phyloP scores from a whole-genome alignment of 2,329 filamentous ascomycete genomes.

The Alternaria triticimaculans region DNA sequence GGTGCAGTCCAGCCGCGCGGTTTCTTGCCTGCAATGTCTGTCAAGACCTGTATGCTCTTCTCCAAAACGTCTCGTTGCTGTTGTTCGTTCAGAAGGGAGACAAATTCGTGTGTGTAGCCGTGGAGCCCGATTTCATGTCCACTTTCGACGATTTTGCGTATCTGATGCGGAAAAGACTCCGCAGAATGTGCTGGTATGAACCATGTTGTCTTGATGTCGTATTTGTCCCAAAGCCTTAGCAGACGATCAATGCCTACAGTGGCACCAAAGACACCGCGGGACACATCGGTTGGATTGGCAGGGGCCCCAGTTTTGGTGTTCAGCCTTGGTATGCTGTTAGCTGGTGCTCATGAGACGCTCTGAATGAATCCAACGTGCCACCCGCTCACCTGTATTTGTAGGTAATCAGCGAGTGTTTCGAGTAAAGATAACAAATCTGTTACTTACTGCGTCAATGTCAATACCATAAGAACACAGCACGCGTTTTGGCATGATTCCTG shows the following conservation, averaged over 20 bases:
- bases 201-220: constrained; percentile 53
- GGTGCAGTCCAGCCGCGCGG: constrained; percentile 55
- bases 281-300: constrained; percentile 50
- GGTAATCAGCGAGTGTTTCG: background rate
- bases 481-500: constrained; percentile 41
- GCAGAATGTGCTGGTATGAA: constrained; percentile 54
- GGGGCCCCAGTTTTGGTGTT: constrained; percentile 49
- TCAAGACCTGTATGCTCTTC: constrained; percentile 50
- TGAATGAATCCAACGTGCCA: constrained; percentile 28
- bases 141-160: constrained; percentile 53
- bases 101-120: constrained; percentile 52
- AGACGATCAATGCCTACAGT: constrained; percentile 51
- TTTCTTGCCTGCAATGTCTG: constrained; percentile 48
- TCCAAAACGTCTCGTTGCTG: constrained; percentile 50
- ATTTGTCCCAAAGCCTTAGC: constrained; percentile 51
- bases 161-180: constrained; percentile 57
- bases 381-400: constrained; percentile 17
- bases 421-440: background rate
- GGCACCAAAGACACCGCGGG: constrained; percentile 50
- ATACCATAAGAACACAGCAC: constrained; percentile 52
- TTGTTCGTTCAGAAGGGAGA: constrained; percentile 49
- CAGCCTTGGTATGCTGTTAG: constrained; percentile 35
- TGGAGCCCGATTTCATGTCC: constrained; percentile 54
- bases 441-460: constrained; percentile 50
- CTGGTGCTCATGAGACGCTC: background rate